Conservation (phyloP, 2,329 filamentous ascomycete genomes). For the Rhynchosporium secalis region DNA sequence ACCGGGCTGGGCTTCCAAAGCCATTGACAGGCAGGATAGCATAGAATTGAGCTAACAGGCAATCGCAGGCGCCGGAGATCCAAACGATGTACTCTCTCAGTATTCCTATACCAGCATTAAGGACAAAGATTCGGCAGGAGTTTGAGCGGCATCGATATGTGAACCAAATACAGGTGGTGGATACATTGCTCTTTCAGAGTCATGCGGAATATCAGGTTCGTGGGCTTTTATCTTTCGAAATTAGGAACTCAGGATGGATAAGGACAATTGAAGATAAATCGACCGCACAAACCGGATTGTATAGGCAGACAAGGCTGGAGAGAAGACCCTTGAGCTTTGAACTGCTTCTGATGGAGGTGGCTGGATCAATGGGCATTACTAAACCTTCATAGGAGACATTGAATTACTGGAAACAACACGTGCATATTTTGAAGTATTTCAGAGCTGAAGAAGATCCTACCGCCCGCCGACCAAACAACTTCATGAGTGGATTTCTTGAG, state of each 20-base stretch:
- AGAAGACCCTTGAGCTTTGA: not conserved
- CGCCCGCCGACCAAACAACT: slow-evolving; percentile 77
- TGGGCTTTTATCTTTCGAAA: slow-evolving; percentile 19
- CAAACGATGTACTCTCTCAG: slow-evolving; percentile 96
- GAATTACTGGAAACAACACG: slow-evolving; percentile 98
- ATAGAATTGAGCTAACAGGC: slow-evolving; percentile 23
- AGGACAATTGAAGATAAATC: not conserved
- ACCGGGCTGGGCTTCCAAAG: not conserved
- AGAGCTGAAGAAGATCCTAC: slow-evolving; percentile 79
- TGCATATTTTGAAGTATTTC: slow-evolving; percentile 97
- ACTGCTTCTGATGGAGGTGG: not conserved
- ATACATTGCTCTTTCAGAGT: slow-evolving; percentile 87
- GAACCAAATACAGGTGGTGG: slow-evolving; percentile 82
- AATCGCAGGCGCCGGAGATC: slow-evolving; percentile 82
- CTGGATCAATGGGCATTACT: not conserved
- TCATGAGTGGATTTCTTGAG: slow-evolving; percentile 95
- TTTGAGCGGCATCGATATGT: slow-evolving; percentile 96
- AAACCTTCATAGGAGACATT: slow-evolving; percentile 73
- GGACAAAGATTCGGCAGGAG: slow-evolving; percentile 93
- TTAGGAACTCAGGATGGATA: slow-evolving; percentile 1
- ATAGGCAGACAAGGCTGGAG: not conserved
- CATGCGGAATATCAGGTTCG: slow-evolving; percentile 89
- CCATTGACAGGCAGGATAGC: not conserved
- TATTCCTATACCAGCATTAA: slow-evolving; percentile 81
- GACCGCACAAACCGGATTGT: not conserved